Evolutionary conservation across 2,329 filamentous ascomycete species (phyloP).

Genomic region (Phaeosphaeria sp.): DNA sequence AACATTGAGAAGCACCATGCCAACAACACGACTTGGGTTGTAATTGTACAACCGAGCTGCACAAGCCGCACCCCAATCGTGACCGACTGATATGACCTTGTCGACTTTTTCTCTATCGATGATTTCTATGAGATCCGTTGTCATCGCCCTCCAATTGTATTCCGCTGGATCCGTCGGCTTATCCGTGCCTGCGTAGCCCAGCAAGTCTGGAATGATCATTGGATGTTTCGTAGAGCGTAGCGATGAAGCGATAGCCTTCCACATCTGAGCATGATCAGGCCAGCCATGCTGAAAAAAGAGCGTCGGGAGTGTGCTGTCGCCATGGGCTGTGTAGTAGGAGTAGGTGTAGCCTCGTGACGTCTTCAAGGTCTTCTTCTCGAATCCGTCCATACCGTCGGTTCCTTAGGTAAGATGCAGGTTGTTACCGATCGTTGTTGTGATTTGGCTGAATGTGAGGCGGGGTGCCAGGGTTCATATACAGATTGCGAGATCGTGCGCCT

Average conservation of each 20-base stretch:
- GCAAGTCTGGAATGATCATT: conserved; percentile 48
- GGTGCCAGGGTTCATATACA: not conserved
- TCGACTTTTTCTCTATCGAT: conserved; percentile 29
- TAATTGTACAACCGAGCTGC: conserved; percentile 53
- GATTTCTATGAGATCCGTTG: conserved; percentile 33
- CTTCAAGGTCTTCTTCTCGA: conserved; percentile 35
- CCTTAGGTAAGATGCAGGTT: not conserved
- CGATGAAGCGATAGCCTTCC: conserved; percentile 42
- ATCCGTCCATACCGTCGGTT: conserved; percentile 26
- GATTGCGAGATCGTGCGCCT: not conserved
- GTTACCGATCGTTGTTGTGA: not conserved
- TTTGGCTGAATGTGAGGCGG: not conserved
- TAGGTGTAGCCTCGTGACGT: conserved; percentile 36
- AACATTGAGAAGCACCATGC: conserved; percentile 54
- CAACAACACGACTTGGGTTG: conserved; percentile 50
- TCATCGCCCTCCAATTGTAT: conserved; percentile 31
- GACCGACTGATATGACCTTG: conserved; percentile 53
- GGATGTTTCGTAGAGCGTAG: conserved; percentile 51
- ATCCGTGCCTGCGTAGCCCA: conserved; percentile 49
- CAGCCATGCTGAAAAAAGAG: conserved; percentile 58
- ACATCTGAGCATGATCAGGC: conserved; percentile 56
- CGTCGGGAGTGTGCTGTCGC: conserved; percentile 27
- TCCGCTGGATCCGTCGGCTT: conserved; percentile 33
- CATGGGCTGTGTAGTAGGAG: conserved; percentile 33
- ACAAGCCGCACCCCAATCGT: conserved; percentile 58